Base-by-base conservation (phyloP, 2,329 filamentous ascomycete genomes). In the Fusarium secorum region DNA sequence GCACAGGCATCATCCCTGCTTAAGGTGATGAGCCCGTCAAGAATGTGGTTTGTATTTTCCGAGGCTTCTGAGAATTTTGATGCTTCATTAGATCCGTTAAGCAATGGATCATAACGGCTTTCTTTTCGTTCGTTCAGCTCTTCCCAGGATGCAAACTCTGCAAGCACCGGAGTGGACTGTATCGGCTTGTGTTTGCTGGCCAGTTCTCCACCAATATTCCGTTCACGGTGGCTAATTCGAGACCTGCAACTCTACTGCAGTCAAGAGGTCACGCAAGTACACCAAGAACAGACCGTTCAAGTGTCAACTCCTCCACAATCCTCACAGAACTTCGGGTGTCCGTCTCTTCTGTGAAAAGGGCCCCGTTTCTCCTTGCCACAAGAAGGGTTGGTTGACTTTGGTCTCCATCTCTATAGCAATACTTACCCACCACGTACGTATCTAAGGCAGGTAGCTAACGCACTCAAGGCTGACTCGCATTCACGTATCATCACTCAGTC, bases 211-310 rank as follows among this genome's bases (percentile, higher is more conserved):
- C 64, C 64, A 51, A 52, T 58, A 64, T 48, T 35, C 35, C 52
- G 33, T 68, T 71, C 68, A 71, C 68, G 68, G 68, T 71, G 68
- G 68, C 68, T 64, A 71, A 64, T 60, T 71, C 64, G 41, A 64
- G 41, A 71, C 68, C 39, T 54, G 32, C 24, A 42, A 26, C 41
- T 30, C 38, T 28, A 38, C 59, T 51, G 20, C 41, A 53, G 56
- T 39, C 46, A 71, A 48, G 52, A 49, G 42, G 54, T 18, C 46
- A 32, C 28, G 28, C 49, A 48, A 64, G 68, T 70, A 71, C 39
- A 68, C 26, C 42, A 54, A 28, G 49, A 53, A 61, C 38, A 38
- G 22, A 33, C 55, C 64, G 64, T 71, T 65, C 64, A 44, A 35
- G 22, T 24, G 33, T 36, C 64, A 53, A 58, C 58, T 59, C 46